phyloP scores from a whole-genome alignment of 495 filamentous ascomycete species.

The Friedmanniomyces endolithicus region DNA sequence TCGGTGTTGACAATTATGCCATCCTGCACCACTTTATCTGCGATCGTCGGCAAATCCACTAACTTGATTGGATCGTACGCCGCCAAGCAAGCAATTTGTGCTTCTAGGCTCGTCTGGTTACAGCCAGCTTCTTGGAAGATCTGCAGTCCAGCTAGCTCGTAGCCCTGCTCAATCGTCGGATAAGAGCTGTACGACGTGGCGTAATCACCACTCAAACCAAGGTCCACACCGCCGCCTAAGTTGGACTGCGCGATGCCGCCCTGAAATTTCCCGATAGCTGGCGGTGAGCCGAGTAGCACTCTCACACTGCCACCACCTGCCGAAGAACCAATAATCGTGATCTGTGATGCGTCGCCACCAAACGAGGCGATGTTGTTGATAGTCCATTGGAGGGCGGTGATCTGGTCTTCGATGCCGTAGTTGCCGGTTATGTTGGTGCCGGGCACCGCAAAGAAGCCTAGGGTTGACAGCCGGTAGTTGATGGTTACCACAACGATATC shows the following conservation, averaged over 20 bases:
- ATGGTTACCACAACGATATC: slow-evolving; percentile 20
- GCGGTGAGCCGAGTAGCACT: slow-evolving; percentile 20
- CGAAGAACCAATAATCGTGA: slow-evolving; percentile 11
- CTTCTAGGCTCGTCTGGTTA: slow-evolving; percentile 19
- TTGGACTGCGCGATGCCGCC: slow-evolving; percentile 35
- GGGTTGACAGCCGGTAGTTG: slow-evolving; percentile 13
- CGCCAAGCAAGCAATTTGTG: slow-evolving; percentile 31
- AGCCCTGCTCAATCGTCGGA: slow-evolving; percentile 32
- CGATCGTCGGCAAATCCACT: slow-evolving; percentile 25
- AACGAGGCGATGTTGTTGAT: slow-evolving; percentile 44
- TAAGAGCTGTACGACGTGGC: slow-evolving; percentile 38
- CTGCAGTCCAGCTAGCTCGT: slow-evolving; percentile 26
- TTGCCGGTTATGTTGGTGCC: slow-evolving; percentile 9
- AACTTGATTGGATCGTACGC: slow-evolving; percentile 26
- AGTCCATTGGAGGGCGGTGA: slow-evolving; percentile 40
- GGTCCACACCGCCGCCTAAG: slow-evolving; percentile 32
- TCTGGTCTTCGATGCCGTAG: slow-evolving; percentile 41
- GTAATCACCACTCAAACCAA: slow-evolving; percentile 30
- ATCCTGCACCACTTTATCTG: slow-evolving; percentile 35
- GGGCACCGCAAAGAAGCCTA: slow-evolving; percentile 4
- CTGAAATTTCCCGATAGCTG: slow-evolving; percentile 30
- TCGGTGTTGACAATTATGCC: slow-evolving; percentile 31
- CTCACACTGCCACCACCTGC: slow-evolving; percentile 4
- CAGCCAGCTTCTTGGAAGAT: slow-evolving; percentile 31
- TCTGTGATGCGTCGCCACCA: slow-evolving; percentile 39